Conservation (phyloP, 805 yeast genomes). For the Wickerhamiella nectarea region DNA sequence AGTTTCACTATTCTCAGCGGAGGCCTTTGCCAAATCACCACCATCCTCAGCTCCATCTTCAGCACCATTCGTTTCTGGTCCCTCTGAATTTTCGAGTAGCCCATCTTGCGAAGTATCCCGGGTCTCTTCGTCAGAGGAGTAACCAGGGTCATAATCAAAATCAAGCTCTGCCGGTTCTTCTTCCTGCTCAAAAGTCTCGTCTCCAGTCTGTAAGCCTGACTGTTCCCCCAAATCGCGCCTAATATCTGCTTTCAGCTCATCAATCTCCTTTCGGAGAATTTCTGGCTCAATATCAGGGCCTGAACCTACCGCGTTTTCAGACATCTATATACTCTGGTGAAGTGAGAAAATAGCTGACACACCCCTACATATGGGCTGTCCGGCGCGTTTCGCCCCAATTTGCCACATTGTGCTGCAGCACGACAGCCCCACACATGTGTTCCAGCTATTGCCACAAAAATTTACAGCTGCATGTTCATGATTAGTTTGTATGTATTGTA, state of each 20-base stretch:
- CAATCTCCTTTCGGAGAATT: conserved; percentile 6
- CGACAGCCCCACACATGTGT: too few relatives aligned
- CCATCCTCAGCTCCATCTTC: conserved; percentile 1
- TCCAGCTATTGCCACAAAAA: too few relatives aligned
- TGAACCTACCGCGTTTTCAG: neutral
- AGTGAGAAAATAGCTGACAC: neutral
- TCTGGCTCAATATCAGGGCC: neutral
- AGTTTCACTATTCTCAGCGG: neutral
- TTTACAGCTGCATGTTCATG: too few relatives aligned
- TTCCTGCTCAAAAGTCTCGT: neutral
- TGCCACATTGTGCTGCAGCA: too few relatives aligned
- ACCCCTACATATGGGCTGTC: neutral
- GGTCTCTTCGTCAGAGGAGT: neutral
- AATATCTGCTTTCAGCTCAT: neutral
- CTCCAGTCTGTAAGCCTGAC: neutral
- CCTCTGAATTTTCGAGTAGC: too few relatives aligned
- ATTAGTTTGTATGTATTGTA: too few relatives aligned
- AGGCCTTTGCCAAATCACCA: too few relatives aligned
- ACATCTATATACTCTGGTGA: neutral
- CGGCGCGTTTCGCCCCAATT: neutral
- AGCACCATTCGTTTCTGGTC: too few relatives aligned
- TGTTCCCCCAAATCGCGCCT: neutral
- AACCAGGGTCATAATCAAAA: neutral
- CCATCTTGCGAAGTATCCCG: too few relatives aligned
- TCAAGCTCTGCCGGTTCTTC: neutral